Evolutionary conservation across 495 filamentous ascomycete genomes (phyloP).

Genomic region (Xylaria telfairii): DNA sequence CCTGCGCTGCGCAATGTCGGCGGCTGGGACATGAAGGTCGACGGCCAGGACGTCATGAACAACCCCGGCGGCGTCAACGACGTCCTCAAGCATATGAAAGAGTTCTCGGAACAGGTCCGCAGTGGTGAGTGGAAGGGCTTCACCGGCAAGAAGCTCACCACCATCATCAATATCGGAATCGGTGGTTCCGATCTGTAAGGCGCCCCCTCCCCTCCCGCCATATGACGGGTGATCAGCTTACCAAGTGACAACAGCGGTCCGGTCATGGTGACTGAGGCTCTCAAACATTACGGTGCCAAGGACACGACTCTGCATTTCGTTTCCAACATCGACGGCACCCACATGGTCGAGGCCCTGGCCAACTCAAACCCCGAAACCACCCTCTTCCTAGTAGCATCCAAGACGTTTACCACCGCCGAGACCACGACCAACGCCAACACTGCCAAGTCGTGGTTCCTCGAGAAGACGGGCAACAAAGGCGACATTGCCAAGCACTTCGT

Average conservation of each 20-base stretch:
- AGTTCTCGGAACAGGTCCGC: conserved; percentile 91
- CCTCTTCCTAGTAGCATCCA: conserved; percentile 95
- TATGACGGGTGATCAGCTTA: conserved; percentile 3
- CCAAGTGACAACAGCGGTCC: conserved; percentile 67
- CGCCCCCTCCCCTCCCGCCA: not conserved
- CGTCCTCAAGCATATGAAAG: conserved; percentile 95
- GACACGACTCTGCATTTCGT: conserved; percentile 93
- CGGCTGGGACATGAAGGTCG: conserved; percentile 87
- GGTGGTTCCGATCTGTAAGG: conserved; percentile 96
- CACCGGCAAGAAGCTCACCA: conserved; percentile 96
- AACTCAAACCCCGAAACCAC: conserved; percentile 93
- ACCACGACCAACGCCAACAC: conserved; percentile 96
- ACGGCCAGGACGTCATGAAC: conserved; percentile 95
- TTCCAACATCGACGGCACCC: conserved; percentile 98
- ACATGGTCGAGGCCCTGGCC: conserved; percentile 92
- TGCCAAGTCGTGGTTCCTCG: conserved; percentile 94
- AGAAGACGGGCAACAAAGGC: conserved; percentile 73
- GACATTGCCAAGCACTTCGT: conserved; percentile 99
- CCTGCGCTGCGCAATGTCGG: conserved; percentile 86
- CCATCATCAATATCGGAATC: conserved; percentile 96
- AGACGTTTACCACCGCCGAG: conserved; percentile 99
- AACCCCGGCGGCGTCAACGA: conserved; percentile 71
- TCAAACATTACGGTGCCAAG: conserved; percentile 89
- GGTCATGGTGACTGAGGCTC: conserved; percentile 97
- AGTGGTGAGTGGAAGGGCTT: conserved; percentile 98